Evolutionary conservation across 1,284 basidiomycete genomes (phyloP), one percentile per base, ranked within the genome.

Genomic region (Cryptococcus neoformans): DNA sequence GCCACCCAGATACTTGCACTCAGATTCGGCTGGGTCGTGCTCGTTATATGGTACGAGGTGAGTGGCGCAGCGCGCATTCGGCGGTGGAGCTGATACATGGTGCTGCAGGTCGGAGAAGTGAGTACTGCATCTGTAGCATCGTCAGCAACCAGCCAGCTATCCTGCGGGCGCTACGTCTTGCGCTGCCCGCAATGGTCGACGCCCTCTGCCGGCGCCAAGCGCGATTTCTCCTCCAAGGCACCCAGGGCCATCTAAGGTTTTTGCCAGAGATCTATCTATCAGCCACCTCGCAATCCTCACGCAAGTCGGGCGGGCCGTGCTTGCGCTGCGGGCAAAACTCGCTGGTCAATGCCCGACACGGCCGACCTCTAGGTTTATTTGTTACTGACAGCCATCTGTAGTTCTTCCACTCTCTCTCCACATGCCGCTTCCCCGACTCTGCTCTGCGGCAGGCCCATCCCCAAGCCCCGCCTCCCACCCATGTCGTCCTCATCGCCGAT

Each of bases 1-100:
- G 59, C 65, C 2, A 72, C 73, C 1, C 72, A 75, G 54, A 56
- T 77, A 35, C 60, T 73, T 14, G 74, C 68, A 0, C 75, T 87
- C 49, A 79, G 85, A 14, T 74, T 86, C 35, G 70, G 81, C 34
- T 87, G 86, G 84, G 71, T 85, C 17, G 73, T 85, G 0, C 63
- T 83, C 36, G 76, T 88, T 37, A 72, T 88, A n/a, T 87, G 86
- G 88, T 87, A 83, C 65, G 90, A 92, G 73, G 78, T 88, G 42
- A 81, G 83, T 28, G n/a, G 5, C 37, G 8, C 35, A n/a, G 9
- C 49, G 14, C 49, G 37, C 28, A 28, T 4, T 16, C n/a, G 46
- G 1, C 5, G n/a, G 58, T 42, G 9, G 39, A n/a, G 39, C 11
- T 46, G 34, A 36, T 35, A 10, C 10, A 44, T 41, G 37, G 7